These are phyloP conservation scores for Diaporthe helianthi DNA, from an alignment of 2,329 filamentous ascomycete genomes.

Conservation along the genomic window DNA sequence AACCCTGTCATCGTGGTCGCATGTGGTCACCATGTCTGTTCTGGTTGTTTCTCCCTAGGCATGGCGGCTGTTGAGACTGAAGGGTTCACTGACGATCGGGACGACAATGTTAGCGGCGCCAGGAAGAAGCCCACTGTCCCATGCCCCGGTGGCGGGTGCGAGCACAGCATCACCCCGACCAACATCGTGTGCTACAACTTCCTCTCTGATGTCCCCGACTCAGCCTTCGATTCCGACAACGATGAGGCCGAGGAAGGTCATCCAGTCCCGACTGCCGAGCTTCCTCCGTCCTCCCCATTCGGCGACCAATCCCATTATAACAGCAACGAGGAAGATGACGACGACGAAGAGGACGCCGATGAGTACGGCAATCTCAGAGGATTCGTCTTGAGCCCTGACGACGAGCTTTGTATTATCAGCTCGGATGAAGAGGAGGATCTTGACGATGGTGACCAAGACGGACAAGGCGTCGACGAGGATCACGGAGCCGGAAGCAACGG, in stretches of 20 bases:
- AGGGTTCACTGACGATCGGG: not conserved
- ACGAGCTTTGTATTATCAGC: no score
- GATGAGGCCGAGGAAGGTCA: not conserved
- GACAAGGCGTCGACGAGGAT: not conserved
- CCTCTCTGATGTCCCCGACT: not conserved
- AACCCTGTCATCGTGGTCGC: slow-evolving; percentile 41
- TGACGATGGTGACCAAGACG: not conserved
- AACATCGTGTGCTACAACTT: slow-evolving; percentile 24
- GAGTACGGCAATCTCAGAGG: not conserved
- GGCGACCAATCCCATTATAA: not conserved
- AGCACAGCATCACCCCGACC: not conserved
- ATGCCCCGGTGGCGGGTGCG: slow-evolving; percentile 7
- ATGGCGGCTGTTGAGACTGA: slow-evolving; percentile 24
- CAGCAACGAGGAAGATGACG: not conserved
- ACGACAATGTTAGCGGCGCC: not conserved
- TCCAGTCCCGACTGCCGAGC: no score
- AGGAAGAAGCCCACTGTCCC: not conserved
- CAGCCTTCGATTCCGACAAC: not conserved
- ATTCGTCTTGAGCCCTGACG: not conserved
- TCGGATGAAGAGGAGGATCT: not conserved
- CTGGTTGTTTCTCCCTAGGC: slow-evolving; percentile 40
- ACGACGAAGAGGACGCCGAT: not conserved
- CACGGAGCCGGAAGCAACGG: not conserved
- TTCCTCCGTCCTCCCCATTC: no score
- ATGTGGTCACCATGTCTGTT: slow-evolving; percentile 43